phyloP scores from a whole-genome alignment of 23 red algal species.

The Gracilaria caudata region DNA sequence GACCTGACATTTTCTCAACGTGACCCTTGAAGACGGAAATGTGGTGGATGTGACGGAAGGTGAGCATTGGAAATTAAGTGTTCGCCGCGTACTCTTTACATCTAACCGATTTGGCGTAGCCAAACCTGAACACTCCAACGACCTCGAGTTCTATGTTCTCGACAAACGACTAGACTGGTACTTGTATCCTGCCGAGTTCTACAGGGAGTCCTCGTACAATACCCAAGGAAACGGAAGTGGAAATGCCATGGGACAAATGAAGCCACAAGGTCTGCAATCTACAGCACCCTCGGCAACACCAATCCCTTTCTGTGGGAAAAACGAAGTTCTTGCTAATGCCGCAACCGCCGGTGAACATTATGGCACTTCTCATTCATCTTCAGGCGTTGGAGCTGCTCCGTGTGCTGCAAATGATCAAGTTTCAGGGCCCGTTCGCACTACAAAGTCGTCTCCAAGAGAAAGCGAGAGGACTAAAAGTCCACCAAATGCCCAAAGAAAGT shows the following conservation, averaged over 20 bases:
- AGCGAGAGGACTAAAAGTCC: not conserved
- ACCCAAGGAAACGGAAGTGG: no score
- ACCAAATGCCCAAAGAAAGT: not conserved
- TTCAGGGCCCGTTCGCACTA: not conserved
- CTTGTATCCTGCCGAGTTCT: not conserved
- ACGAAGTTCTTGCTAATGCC: not conserved
- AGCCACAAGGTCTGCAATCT: not conserved
- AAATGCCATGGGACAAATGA: not conserved
- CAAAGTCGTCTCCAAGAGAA: not conserved
- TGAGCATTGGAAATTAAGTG: not conserved
- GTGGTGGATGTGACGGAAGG: not conserved
- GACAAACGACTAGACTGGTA: constrained; percentile 2
- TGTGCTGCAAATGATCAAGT: not conserved
- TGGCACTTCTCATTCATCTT: not conserved
- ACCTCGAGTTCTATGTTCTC: constrained; percentile 10
- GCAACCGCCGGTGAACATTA: not conserved
- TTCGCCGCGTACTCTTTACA: not conserved
- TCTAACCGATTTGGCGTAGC: constrained; percentile 1
- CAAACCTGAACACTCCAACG: not conserved
- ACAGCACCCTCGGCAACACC: not conserved
- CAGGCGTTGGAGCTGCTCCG: not conserved
- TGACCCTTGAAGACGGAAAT: not conserved
- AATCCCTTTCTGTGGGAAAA: not conserved
- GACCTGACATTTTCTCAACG: not conserved
- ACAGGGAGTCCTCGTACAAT: not conserved